Evolutionary conservation across 257 asterid species (phyloP).

Genomic region (Solanum chilense): DNA sequence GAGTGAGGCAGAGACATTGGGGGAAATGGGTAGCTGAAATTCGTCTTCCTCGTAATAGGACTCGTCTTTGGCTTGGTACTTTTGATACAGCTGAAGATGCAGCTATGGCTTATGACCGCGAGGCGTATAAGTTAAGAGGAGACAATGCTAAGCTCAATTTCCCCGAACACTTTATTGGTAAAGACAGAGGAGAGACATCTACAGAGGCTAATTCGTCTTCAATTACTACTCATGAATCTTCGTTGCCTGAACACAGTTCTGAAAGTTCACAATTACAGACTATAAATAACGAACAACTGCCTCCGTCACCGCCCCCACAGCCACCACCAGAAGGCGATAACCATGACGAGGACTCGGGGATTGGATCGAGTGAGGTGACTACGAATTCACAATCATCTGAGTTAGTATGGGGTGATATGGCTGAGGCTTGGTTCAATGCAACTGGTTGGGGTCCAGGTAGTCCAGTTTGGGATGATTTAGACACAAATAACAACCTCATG

Average conservation of each 20-base stretch:
- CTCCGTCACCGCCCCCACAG: neutral
- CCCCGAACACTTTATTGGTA: slow-evolving; percentile 64
- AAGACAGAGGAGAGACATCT: slow-evolving; percentile 10
- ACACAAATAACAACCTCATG: slow-evolving; percentile 39
- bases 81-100: slow-evolving; percentile 95
- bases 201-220: neutral
- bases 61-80: slow-evolving; percentile 95
- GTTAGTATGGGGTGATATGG: slow-evolving; percentile 69
- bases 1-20: slow-evolving; percentile 96
- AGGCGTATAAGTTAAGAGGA: slow-evolving; percentile 77
- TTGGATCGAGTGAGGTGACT: slow-evolving; percentile 13
- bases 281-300: neutral
- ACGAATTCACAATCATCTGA: slow-evolving; percentile 37
- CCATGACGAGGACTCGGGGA: slow-evolving; percentile 16
- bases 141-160: slow-evolving; percentile 82
- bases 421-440: slow-evolving; percentile 52
- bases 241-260: neutral
- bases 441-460: slow-evolving; percentile 87
- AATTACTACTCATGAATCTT: neutral
- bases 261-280: neutral
- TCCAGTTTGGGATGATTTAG: slow-evolving; percentile 82
- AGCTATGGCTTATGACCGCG: slow-evolving; percentile 86
- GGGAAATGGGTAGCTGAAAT: slow-evolving; percentile 98
- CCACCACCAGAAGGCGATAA: slow-evolving; percentile 1
- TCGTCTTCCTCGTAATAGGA: slow-evolving; percentile 80